Conservation (phyloP, 2,329 filamentous ascomycete genomes). For the Ascochyta lentis region DNA sequence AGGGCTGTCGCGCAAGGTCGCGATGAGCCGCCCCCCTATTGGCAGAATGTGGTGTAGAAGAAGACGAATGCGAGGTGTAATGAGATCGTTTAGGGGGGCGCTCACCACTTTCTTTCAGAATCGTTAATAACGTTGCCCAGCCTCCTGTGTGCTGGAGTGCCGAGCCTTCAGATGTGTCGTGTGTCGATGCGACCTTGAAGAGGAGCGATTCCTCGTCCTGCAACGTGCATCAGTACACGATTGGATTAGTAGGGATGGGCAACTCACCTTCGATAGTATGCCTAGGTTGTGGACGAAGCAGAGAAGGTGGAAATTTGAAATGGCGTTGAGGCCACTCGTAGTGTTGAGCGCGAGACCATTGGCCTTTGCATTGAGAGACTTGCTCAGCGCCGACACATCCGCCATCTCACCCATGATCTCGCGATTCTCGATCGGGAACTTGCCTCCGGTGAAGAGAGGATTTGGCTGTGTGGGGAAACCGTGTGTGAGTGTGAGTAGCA, state of each 20-base stretch:
- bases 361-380: slow-evolving; percentile 67
- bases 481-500: slow-evolving; percentile 94
- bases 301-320: slow-evolving; percentile 96
- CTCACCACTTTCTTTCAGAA: slow-evolving; percentile 97
- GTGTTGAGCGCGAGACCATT: slow-evolving; percentile 62
- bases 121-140: slow-evolving; percentile 92
- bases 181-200: slow-evolving; percentile 81
- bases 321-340: slow-evolving; percentile 67
- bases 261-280: slow-evolving; percentile 79
- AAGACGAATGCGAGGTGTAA: slow-evolving; percentile 36
- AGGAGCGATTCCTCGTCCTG: slow-evolving; percentile 90
- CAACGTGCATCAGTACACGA: slow-evolving; percentile 8
- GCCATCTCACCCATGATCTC: slow-evolving; percentile 85
- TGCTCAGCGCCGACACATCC: slow-evolving; percentile 73
- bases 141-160: slow-evolving; percentile 86
- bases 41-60: slow-evolving; percentile 41
- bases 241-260: background rate
- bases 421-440: slow-evolving; percentile 91
- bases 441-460: slow-evolving; percentile 74
- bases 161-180: slow-evolving; percentile 80
- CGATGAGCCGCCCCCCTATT: slow-evolving; percentile 46
- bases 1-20: slow-evolving; percentile 34
- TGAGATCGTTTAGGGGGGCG: slow-evolving; percentile 76
- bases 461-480: slow-evolving; percentile 86
- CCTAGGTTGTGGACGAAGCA: slow-evolving; percentile 82